phyloP scores from a whole-genome alignment of 1,284 basidiomycete genomes.

The Tremellales sp. region DNA sequence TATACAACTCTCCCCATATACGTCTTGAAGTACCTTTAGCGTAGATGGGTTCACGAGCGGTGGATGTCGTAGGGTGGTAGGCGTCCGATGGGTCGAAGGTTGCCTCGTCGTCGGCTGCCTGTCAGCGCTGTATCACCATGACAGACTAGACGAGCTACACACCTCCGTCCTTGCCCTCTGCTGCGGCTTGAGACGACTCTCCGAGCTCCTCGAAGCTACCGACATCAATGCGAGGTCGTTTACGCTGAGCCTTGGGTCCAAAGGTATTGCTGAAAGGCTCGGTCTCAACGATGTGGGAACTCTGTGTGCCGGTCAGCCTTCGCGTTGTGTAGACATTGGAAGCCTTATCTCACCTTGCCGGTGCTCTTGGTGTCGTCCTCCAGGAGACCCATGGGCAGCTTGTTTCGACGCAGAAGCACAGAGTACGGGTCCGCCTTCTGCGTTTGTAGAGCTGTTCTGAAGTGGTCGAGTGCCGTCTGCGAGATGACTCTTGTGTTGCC shows the following conservation, averaged over 20 bases:
- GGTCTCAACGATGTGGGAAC: conserved; percentile 85
- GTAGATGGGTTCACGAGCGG: conserved; percentile 72
- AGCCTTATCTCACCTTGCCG: conserved; percentile 60
- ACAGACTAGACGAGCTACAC: background rate
- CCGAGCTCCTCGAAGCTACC: conserved; percentile 84
- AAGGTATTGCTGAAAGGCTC: conserved; percentile 90
- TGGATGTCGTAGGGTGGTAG: conserved; percentile 33
- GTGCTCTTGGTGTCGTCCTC: conserved; percentile 79
- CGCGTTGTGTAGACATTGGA: too few relatives aligned
- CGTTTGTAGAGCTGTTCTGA: conserved; percentile 74
- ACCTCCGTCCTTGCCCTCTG: conserved; percentile 11
- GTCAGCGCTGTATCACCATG: conserved; percentile 8
- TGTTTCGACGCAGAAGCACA: conserved; percentile 83
- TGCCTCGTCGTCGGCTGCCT: conserved; percentile 32
- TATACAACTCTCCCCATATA: conserved; percentile 98
- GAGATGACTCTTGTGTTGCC: conserved; percentile 97
- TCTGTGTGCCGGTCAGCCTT: conserved; percentile 52
- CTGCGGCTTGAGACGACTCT: conserved; percentile 57
- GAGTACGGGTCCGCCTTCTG: conserved; percentile 92
- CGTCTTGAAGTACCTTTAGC: conserved; percentile 87
- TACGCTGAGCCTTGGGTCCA: conserved; percentile 88
- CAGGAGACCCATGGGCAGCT: conserved; percentile 88
- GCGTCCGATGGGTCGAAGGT: conserved; percentile 30
- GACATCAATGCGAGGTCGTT: conserved; percentile 74
- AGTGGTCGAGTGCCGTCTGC: conserved; percentile 91